These are phyloP conservation scores for Aspergillus luchuensis DNA, from an alignment of 2,329 filamentous ascomycete species.

Conservation along the genomic window DNA sequence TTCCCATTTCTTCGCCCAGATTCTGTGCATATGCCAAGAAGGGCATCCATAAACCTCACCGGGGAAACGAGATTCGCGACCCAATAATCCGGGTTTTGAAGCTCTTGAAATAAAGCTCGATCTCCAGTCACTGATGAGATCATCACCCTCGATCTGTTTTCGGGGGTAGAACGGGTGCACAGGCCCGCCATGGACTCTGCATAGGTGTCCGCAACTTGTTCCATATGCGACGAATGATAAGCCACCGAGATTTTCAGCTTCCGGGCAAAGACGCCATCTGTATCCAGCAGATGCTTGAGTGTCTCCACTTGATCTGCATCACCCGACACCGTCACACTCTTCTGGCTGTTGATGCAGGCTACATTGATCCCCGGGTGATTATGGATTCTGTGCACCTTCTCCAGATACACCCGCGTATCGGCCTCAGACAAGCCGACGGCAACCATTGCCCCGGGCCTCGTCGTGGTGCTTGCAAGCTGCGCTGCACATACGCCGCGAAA, in stretches of 20 bases:
- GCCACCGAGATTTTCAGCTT: slow-evolving; percentile 20
- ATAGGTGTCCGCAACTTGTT: not conserved
- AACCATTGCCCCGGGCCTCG: too few species aligned
- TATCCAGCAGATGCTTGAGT: slow-evolving; percentile 12
- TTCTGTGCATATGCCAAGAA: too few species aligned
- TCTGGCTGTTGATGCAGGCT: slow-evolving; percentile 19
- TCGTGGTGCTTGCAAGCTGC: too few species aligned
- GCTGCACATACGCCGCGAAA: too few species aligned
- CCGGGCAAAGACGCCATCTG: slow-evolving; percentile 9
- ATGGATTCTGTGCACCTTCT: too few species aligned
- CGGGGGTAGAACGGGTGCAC: too few species aligned
- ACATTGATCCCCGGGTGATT: too few species aligned
- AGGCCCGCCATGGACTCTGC: slow-evolving; percentile 5
- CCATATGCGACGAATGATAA: slow-evolving; percentile 20
- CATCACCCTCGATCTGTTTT: not conserved
- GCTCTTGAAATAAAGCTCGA: too few species aligned
- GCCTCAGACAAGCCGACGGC: too few species aligned
- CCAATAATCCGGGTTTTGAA: not conserved
- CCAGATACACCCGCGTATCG: too few species aligned
- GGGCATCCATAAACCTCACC: not conserved
- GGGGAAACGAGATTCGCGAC: not conserved
- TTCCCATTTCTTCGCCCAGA: too few species aligned
- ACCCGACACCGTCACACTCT: slow-evolving; percentile 25
- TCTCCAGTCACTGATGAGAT: not conserved
- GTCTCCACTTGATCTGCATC: slow-evolving; percentile 10